Base-by-base conservation (phyloP, 306 rosid species). In the Quercus wislizeni region DNA sequence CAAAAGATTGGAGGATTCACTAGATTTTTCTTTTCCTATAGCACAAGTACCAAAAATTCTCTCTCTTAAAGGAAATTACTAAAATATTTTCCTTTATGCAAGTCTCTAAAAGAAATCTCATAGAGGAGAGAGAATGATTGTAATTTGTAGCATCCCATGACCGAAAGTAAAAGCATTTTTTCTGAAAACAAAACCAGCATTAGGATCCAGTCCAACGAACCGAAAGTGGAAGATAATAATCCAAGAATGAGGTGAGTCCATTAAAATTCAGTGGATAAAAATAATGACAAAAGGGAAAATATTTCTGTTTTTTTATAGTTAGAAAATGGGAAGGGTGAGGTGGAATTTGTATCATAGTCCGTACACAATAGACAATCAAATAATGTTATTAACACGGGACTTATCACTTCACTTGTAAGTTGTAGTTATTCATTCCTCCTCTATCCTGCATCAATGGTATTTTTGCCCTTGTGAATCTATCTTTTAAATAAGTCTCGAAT, bases 141-240 rank as follows among this genome's bases (percentile, higher is more conserved):
- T 20, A 15, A 7, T n/a, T 12, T 41, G 17, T 13, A 6, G 17
- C 43, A 33, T 13, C 13, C 21, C 43, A 5, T 30, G 70, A 17
- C 51, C 38, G 15, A 80, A 46, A 33, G 54, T 23, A 12, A 30
- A 46, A 61, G 69, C 57, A 69, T 78, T 79, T 85, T 85, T 71
- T 71, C 59, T 25, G 55, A 52, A 74, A 81, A 71, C 55, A 30
- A 62, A 38, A 27, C 31, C 57, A 51, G 71, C 78, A 30, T 63
- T 67, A 46, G 55, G 59, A 81, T 73, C 73, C 41, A 75, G 74
- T 69, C 76, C 76, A 73, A 80, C 64, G 23, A 80, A 79, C 83
- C 78, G 64, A 79, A 58, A 71, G 67, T 64, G 51, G 62, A 59
- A 62, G 74, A 73, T 62, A 75, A 46, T 55, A n/a, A 20, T 43